Percentiles rank a stretch among this genome's conserved stretches.
phyloP scores from a whole-genome alignment of 352 stramenopile genomes.

The Halophytophthora polymorphica region DNA sequence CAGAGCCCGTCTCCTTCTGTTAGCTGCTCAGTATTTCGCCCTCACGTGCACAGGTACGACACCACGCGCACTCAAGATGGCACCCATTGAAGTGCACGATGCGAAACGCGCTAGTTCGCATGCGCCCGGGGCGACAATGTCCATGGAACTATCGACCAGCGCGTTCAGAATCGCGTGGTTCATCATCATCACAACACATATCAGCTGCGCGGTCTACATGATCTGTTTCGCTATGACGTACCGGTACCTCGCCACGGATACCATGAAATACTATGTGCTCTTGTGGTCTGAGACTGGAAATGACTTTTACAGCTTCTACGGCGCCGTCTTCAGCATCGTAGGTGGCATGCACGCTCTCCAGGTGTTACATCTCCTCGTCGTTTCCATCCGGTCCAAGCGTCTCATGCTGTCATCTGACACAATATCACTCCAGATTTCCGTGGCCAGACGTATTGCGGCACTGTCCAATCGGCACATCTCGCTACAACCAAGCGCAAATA shows the following conservation, averaged over 20 bases:
- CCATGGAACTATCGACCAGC: slow-evolving; percentile 2
- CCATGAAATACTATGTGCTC: slow-evolving; percentile 26
- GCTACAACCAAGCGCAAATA: neutral
- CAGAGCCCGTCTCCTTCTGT: no score
- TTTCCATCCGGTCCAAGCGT: slow-evolving; percentile 13
- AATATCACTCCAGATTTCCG: slow-evolving; percentile 1
- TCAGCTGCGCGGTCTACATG: slow-evolving; percentile 14
- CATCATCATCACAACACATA: slow-evolving; percentile 23
- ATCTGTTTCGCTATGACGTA: slow-evolving; percentile 23
- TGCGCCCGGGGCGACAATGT: no score
- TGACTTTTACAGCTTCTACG: slow-evolving; percentile 21
- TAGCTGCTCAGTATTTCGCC: no score
- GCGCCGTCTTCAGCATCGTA: slow-evolving; percentile 22
- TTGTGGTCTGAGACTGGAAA: slow-evolving; percentile 15
- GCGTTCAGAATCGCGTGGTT: slow-evolving; percentile 10
- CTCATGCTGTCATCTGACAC: slow-evolving; percentile 17
- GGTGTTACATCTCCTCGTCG: slow-evolving; percentile 15
- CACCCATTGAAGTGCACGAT: no score
- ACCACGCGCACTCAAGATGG: no score
- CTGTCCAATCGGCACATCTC: neutral
- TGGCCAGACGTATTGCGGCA: neutral
- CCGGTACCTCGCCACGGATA: slow-evolving; percentile 17
- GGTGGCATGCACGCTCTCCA: slow-evolving; percentile 21
- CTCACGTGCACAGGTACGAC: no score
- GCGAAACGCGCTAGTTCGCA: no score